Evolutionary conservation across 1,139 yeast species (phyloP), one percentile per base, ranked within the genome.

Genomic region (Petasospora rhodanensis): DNA sequence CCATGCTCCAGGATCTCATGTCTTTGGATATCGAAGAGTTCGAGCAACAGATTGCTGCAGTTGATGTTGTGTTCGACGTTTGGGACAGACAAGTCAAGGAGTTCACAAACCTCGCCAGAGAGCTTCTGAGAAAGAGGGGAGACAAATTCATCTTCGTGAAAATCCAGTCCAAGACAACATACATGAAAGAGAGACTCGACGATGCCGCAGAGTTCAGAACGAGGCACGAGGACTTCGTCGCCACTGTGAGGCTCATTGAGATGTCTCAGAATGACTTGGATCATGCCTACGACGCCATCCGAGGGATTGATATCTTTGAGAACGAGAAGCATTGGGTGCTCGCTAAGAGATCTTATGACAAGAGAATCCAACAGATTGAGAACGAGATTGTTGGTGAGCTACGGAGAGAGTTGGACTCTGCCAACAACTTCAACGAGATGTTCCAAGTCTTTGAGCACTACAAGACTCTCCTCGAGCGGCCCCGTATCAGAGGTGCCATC

Each of bases 131-230:
- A 40, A 84, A 79, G 51, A 63, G 94, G 29, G 74, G 77, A 12
- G 94, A 84, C 38, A 79, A 77, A 43, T 82, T 82, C 52, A 70
- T 81, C 20, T 70, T 80, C 18, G 73, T 85, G 13, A 71, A 79
- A 42, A 66, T 85, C 12, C 63, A 65, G 22, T 70, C 76, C 14
- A 55, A 62, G 3, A 74, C 79, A 18, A 51, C 52, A 0, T 56
- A 54, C 13, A 50, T 82, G 7, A 68, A 65, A 41, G 71, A 69
- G 3, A 60, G 77, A 24, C 42, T 83, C 2, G 62, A 57, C 2
- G 62, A 66, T 22, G 50, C 82, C 3, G 54, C 52, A 7, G 48
- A 56, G 0, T 71, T 85, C 42, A 64, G 89, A 43, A 41, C 50
- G 0, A 64, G 69, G 9, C 91, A 85, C 47, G 66, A 73, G 27